Evolutionary conservation across 371 early-diverging fungal genomes (phyloP).

Genomic region (Mortierella sp.): DNA sequence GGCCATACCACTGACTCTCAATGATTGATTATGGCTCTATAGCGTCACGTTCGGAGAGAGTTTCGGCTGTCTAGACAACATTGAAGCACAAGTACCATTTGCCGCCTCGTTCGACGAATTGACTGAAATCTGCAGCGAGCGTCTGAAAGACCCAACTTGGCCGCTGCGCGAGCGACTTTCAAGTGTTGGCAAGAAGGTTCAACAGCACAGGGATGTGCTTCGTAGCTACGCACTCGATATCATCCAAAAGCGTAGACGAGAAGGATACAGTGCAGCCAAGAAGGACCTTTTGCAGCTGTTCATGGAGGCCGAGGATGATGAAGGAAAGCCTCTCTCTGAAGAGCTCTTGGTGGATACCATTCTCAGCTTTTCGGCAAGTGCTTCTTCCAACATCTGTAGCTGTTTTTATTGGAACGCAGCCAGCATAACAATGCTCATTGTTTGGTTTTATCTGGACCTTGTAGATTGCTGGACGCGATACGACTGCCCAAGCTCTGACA

Average conservation of each 20-base stretch:
- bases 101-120: slow-evolving; percentile 16
- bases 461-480: slow-evolving; percentile 69
- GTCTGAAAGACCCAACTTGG: slow-evolving; percentile 31
- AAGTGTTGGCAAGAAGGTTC: slow-evolving; percentile 2
- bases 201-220: neutral
- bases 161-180: slow-evolving; percentile 17
- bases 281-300: slow-evolving; percentile 68
- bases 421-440: no score
- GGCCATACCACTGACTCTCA: no score
- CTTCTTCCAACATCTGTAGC: no score
- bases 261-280: slow-evolving; percentile 41
- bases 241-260: slow-evolving; percentile 24
- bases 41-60: slow-evolving; percentile 33
- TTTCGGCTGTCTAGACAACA: slow-evolving; percentile 27
- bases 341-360: slow-evolving; percentile 67
- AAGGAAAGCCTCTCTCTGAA: slow-evolving; percentile 58
- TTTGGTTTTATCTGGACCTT: neutral
- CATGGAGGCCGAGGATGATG: slow-evolving; percentile 61
- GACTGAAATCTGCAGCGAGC: neutral
- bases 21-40: no score
- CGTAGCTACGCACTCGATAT: neutral
- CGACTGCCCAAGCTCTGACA: slow-evolving; percentile 77
- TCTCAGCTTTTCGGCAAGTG: slow-evolving; percentile 66
- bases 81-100: slow-evolving; percentile 6
- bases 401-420: no score